Evolutionary conservation across 805 yeast species (phyloP).

Genomic region (Wickerhamomyces chaumierensis): DNA sequence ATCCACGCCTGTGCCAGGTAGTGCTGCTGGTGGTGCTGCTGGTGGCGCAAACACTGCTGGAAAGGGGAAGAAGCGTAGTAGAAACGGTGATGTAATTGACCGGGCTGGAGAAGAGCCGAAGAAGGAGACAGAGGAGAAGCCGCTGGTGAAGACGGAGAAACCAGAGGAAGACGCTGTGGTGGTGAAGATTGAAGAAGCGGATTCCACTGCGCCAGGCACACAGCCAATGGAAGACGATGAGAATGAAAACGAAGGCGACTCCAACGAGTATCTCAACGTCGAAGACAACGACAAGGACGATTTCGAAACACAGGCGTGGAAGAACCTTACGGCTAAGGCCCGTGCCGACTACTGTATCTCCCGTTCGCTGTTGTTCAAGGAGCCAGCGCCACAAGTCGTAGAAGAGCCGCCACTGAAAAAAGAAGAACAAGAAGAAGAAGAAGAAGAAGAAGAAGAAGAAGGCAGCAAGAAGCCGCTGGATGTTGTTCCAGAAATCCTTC

Average conservation of each 20-base stretch:
- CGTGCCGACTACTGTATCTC: conserved; percentile 65
- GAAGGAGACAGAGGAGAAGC: background rate
- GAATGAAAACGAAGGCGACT: conserved; percentile 23
- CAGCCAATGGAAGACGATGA: conserved; percentile 18
- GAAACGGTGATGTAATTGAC: conserved; percentile 24
- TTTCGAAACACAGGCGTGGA: conserved; percentile 76
- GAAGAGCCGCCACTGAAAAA: background rate
- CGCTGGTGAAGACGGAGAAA: too few species aligned
- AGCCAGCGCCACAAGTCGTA: conserved; percentile 21
- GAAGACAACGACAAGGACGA: conserved; percentile 56
- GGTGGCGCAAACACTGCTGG: conserved; percentile 24
- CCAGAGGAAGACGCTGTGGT: background rate
- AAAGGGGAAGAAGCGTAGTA: conserved; percentile 29
- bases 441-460: background rate
- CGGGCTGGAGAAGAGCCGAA: conserved; percentile 6
- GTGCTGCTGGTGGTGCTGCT: too few species aligned
- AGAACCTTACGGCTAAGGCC: conserved; percentile 65
- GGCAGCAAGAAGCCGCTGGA: too few species aligned
- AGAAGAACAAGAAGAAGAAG: background rate
- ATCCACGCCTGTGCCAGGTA: conserved; percentile 14
- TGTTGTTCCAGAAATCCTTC: too few species aligned
- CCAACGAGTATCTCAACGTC: conserved; percentile 31
- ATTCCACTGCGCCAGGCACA: conserved; percentile 1
- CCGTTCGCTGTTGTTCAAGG: conserved; percentile 57
- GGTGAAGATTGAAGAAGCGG: too few species aligned